Conservation (phyloP, 768 basidiomycete genomes). For the Kwoniella botswanensis region DNA sequence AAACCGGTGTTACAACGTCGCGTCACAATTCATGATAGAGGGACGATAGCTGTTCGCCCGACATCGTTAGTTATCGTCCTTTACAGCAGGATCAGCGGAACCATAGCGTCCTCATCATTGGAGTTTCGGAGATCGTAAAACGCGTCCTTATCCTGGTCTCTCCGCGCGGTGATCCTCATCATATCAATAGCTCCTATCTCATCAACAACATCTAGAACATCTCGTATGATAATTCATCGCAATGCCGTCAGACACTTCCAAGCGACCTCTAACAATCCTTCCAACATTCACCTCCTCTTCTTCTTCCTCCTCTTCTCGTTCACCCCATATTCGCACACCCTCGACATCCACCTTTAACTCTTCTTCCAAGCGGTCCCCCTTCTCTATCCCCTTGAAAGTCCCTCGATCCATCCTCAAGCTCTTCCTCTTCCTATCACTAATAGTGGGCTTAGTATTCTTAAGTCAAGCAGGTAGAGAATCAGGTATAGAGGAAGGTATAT, state of each 20-base stretch:
- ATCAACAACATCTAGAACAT: background rate
- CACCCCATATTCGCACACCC: slow-evolving; percentile 28
- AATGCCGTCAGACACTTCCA: slow-evolving; percentile 24
- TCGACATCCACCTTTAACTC: background rate
- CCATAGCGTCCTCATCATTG: no score
- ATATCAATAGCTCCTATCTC: background rate
- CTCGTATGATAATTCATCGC: slow-evolving; percentile 1
- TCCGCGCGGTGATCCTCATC: no score
- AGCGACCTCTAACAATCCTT: slow-evolving; percentile 22
- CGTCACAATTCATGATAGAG: no score
- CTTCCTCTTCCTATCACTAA: background rate
- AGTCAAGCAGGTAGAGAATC: slow-evolving; percentile 4
- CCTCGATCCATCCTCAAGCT: slow-evolving; percentile 5
- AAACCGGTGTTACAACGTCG: no score
- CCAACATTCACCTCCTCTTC: slow-evolving; percentile 13
- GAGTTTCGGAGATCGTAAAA: no score
- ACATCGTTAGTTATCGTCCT: no score
- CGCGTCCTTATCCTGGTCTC: no score
- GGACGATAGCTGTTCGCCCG: no score
- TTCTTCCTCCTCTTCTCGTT: slow-evolving; percentile 7
- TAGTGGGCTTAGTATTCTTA: slow-evolving; percentile 15
- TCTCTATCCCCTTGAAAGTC: slow-evolving; percentile 15
- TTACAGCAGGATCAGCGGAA: no score
- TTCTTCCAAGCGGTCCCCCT: background rate
- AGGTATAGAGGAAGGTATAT: slow-evolving; percentile 35